Evolutionary conservation across 768 basidiomycete species (phyloP), one percentile per base, ranked within the genome.

Genomic region (Tricholoma matsutake): DNA sequence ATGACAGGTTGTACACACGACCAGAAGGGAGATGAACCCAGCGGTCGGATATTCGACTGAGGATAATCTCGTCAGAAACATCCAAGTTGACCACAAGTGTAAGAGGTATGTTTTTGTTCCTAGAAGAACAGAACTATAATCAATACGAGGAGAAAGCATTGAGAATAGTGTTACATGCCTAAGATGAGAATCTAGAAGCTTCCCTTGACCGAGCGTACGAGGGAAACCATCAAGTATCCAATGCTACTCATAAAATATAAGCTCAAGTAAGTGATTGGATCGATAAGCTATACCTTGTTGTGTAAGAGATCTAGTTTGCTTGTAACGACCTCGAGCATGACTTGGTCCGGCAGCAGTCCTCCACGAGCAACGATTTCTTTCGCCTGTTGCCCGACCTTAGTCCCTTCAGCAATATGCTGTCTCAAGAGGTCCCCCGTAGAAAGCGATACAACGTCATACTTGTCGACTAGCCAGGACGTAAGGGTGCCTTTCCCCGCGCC

Each of bases 171-270:
- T 14, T 31, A 72, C 84, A 39, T 64, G 90, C 89, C 81, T 81
- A 56, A 96, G 83, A 72, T 92, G 84, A 18, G 79, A 76, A 74
- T 96, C 90, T 8, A 96, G 80, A 49, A 94, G 78, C 70, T 85
- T 78, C 3, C 89, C 93, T 72, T 96, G 94, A n/a, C 81, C 84
- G 1, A 94, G 75, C 10, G 94, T 96, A 37, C 94, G 87, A 56
- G 95, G 95, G 68, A 96, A 96, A 29, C 95, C 95, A 65, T 96
- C 95, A 47, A 96, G 73, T 64, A 96, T 89, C 94, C 94, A 96
- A 68, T 91, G 88, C 91, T 94, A 62, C 7, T 59, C 54, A 62
- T 53, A 22, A 1, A 20, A 8, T 31, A 45, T 49, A 57, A 58
- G 51, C 57, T 61, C 16, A 29, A 37, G 49, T 52, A 45, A 11